A percentile compares a stretch with the other conserved stretches of the same genome.
Evolutionary conservation across 768 basidiomycete genomes (phyloP).

Genomic region (Termitomyces sp.): DNA sequence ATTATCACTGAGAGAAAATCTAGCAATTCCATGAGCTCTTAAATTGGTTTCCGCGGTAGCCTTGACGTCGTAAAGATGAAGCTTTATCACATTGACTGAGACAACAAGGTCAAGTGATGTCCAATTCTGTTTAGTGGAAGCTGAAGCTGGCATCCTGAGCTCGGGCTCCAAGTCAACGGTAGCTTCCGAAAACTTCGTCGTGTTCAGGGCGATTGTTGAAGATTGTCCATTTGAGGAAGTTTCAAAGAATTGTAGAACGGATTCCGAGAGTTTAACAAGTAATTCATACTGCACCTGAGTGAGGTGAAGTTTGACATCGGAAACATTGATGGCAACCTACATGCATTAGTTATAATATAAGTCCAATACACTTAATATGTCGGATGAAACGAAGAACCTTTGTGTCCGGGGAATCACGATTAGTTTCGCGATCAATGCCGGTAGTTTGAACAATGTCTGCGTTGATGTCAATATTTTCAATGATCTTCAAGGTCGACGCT

Average conservation of each 20-base stretch:
- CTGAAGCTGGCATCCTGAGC: neutral
- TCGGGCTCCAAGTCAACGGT: constrained; percentile 20
- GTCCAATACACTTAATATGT: neutral
- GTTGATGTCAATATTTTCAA: constrained; percentile 81
- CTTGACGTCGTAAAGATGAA: constrained; percentile 77
- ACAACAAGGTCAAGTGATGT: constrained; percentile 71
- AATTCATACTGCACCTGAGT: constrained; percentile 81
- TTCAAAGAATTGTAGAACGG: constrained; percentile 64
- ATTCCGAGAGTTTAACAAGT: constrained; percentile 57
- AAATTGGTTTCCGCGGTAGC: constrained; percentile 55
- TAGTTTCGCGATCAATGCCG: constrained; percentile 44
- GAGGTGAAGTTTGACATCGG: constrained; percentile 78
- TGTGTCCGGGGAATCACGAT: constrained; percentile 60
- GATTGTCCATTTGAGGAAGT: constrained; percentile 36
- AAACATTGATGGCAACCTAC: constrained; percentile 68
- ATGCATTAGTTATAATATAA: constrained; percentile 24
- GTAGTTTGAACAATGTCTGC: constrained; percentile 63
- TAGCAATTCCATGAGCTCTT: constrained; percentile 76
- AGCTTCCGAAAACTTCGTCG: constrained; percentile 6
- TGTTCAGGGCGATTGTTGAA: constrained; percentile 13
- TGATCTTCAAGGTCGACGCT: constrained; percentile 68
- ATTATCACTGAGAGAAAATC: constrained; percentile 79
- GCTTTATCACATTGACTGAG: constrained; percentile 61
- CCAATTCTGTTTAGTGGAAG: constrained; percentile 37
- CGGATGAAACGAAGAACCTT: constrained; percentile 52